These are phyloP conservation scores for Eucalyptus polybractea DNA, from an alignment of 345 rosid genomes.

Conservation along the genomic window DNA sequence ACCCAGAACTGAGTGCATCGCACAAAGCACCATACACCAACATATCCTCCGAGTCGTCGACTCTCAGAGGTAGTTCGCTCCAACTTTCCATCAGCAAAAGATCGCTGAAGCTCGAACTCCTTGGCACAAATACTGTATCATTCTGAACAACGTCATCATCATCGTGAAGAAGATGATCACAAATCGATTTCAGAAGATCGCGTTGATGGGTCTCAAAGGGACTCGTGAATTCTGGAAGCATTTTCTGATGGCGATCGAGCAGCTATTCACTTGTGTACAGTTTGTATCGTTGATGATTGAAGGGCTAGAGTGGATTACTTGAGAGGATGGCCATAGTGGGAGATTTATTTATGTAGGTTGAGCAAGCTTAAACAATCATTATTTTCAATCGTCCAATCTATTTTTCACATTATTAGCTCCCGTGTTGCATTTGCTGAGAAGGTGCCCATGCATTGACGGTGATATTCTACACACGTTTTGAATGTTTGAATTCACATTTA, in stretches of 20 bases:
- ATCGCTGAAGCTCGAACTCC: constrained; percentile 20
- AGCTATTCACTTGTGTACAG: not conserved
- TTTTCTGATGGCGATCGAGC: not conserved
- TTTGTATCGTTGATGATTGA: not conserved
- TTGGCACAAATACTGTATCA: not conserved
- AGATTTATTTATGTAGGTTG: not conserved
- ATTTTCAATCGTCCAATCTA: not conserved
- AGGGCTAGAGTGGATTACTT: not conserved
- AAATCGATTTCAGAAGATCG: not conserved
- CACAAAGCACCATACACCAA: constrained; percentile 7
- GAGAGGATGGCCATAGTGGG: not conserved
- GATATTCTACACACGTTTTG: not conserved
- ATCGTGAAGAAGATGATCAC: not conserved
- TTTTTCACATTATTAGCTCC: not conserved
- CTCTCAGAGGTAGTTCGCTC: constrained; percentile 19
- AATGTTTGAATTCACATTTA: not conserved
- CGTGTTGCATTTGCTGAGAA: not conserved
- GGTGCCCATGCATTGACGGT: not conserved
- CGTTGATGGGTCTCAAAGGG: not conserved
- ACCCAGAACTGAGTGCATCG: constrained; percentile 14
- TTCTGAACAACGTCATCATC: not conserved
- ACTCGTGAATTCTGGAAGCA: not conserved
- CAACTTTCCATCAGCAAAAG: constrained; percentile 14
- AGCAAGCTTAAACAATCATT: not conserved
- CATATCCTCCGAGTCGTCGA: constrained; percentile 27